Conservation (phyloP, 352 stramenopile species). For the Phytophthora macrochlamydospora region DNA sequence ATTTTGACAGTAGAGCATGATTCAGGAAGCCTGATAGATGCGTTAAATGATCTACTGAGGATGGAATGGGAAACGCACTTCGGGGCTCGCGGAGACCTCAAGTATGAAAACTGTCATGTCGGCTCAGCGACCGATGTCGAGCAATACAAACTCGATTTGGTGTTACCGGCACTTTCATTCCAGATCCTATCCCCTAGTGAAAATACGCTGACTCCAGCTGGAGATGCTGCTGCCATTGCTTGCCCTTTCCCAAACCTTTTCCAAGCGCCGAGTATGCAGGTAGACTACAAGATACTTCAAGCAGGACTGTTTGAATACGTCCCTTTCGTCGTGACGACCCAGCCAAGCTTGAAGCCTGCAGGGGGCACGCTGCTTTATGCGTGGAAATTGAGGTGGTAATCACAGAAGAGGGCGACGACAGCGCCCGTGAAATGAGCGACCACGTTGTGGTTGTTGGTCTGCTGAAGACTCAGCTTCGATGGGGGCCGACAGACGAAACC, state of each 20-base stretch:
- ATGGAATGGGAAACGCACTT: slow-evolving; percentile 68
- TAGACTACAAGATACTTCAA: slow-evolving; percentile 13
- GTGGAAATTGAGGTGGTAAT: slow-evolving; percentile 40
- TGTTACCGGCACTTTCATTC: slow-evolving; percentile 38
- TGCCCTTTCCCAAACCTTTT: slow-evolving; percentile 28
- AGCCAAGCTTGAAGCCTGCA: slow-evolving; percentile 1
- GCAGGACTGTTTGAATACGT: slow-evolving; percentile 31
- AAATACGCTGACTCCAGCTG: neutral
- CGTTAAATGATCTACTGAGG: slow-evolving; percentile 47
- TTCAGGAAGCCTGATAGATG: slow-evolving; percentile 16
- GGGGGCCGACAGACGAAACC: slow-evolving; percentile 14
- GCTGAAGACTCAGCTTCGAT: slow-evolving; percentile 37
- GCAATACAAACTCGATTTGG: slow-evolving; percentile 31
- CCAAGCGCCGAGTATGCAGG: slow-evolving; percentile 19
- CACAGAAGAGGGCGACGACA: slow-evolving; percentile 35
- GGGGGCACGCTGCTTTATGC: slow-evolving; percentile 7
- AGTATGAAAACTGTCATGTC: slow-evolving; percentile 26
- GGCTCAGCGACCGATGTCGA: slow-evolving; percentile 12
- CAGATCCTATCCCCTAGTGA: slow-evolving; percentile 21
- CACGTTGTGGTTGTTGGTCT: slow-evolving; percentile 47
- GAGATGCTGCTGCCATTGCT: slow-evolving; percentile 4
- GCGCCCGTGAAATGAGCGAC: slow-evolving; percentile 14
- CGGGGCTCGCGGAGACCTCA: slow-evolving; percentile 40
- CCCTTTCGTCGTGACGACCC: slow-evolving; percentile 26
- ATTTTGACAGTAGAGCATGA: slow-evolving; percentile 2